phyloP scores from a whole-genome alignment of 2,329 filamentous ascomycete genomes.

The Arthrobotrys entomopaga region DNA sequence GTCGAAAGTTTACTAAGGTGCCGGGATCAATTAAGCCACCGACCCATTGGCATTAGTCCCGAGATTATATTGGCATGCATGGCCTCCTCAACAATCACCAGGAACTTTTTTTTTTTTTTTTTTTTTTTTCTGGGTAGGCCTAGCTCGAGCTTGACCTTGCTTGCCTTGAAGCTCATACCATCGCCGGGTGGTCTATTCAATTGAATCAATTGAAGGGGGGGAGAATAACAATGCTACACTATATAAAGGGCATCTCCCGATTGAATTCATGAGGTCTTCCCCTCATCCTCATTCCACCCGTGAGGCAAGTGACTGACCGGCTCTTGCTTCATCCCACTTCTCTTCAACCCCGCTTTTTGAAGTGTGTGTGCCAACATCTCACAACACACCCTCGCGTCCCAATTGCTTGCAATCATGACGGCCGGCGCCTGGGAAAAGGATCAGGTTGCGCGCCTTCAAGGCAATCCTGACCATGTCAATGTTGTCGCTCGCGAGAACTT shows the following conservation, averaged over 20 bases:
- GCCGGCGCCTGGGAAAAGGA: conserved; percentile 44
- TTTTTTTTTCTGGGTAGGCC: conserved; percentile 11
- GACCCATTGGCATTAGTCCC: too few species aligned
- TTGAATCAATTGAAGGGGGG: not conserved
- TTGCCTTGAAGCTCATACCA: not conserved
- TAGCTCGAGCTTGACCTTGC: conserved; percentile 8
- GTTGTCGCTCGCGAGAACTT: conserved; percentile 44
- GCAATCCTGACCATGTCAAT: conserved; percentile 42
- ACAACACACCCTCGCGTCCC: conserved; percentile 28
- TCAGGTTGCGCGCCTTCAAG: conserved; percentile 49
- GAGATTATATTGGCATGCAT: too few species aligned
- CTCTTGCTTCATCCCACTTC: conserved; percentile 12
- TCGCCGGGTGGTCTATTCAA: not conserved
- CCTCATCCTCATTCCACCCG: conserved; percentile 9
- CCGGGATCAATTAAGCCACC: conserved; percentile 43
- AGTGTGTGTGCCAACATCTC: not conserved
- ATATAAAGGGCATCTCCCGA: conserved; percentile 37
- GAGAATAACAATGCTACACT: conserved; percentile 2
- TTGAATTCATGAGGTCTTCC: conserved; percentile 1
- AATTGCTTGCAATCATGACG: conserved; percentile 29
- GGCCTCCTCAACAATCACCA: conserved; percentile 40
- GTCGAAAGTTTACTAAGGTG: conserved; percentile 21
- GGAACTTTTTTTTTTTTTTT: conserved; percentile 13
- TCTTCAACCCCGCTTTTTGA: conserved; percentile 40
- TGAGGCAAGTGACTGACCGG: not conserved